Conservation (phyloP, 148 eudicot genomes). For the Pharnaceum exiguum region DNA sequence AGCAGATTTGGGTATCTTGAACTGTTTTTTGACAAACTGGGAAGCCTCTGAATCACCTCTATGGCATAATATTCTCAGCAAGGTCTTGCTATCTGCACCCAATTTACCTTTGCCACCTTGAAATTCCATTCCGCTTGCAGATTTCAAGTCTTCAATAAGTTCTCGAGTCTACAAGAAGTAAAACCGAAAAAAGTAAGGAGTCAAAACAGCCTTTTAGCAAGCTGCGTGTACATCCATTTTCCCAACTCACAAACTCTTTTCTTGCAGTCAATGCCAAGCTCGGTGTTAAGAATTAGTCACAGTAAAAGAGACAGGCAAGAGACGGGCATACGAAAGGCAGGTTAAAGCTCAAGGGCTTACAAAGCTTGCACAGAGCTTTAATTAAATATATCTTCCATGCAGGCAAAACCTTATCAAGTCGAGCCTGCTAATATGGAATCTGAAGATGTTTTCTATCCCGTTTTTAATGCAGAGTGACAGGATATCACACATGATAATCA, state of each 20-base stretch:
- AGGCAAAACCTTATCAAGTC: too few species aligned
- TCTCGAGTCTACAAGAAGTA: slow-evolving; percentile 74
- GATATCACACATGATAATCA: too few species aligned
- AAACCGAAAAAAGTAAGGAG: slow-evolving; percentile 2
- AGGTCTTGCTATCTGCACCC: slow-evolving; percentile 73
- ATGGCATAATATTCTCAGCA: slow-evolving; percentile 85
- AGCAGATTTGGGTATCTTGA: slow-evolving; percentile 85
- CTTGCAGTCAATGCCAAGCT: not conserved
- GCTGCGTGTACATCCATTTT: not conserved
- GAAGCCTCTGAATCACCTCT: slow-evolving; percentile 90
- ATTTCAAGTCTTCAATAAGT: slow-evolving; percentile 82
- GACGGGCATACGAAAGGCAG: too few species aligned
- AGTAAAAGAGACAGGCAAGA: not conserved
- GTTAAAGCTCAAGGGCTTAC: too few species aligned
- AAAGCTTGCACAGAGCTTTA: too few species aligned
- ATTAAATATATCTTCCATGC: too few species aligned
- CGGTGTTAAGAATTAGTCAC: too few species aligned
- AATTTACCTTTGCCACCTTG: slow-evolving; percentile 68
- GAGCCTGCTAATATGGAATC: too few species aligned
- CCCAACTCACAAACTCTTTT: not conserved
- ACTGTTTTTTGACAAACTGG: slow-evolving; percentile 94
- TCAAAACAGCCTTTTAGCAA: not conserved
- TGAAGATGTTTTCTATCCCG: too few species aligned
- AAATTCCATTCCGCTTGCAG: slow-evolving; percentile 51
- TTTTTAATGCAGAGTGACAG: too few species aligned